phyloP scores from a whole-genome alignment of 306 rosid genomes.

The Vigna unguiculata region DNA sequence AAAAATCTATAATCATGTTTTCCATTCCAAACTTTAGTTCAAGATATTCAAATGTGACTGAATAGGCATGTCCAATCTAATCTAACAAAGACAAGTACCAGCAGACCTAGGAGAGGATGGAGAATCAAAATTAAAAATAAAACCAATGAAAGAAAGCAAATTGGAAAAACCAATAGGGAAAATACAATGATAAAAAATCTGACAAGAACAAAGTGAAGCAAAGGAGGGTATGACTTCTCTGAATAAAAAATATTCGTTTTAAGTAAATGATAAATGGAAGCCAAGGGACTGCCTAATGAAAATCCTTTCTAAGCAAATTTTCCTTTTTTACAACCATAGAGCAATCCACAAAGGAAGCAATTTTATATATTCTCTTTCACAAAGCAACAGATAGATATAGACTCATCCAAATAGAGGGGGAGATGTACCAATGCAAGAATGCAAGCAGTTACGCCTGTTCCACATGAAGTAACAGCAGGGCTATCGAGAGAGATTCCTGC shows the following conservation, averaged over 20 bases:
- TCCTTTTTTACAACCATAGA: not conserved
- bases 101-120: not conserved
- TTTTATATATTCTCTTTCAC: not conserved
- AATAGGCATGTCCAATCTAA: not conserved
- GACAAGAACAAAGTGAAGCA: too few relatives aligned
- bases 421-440: conserved; percentile 84
- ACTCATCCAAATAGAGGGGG: conserved; percentile 25
- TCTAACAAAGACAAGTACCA: not conserved
- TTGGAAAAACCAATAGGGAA: not conserved
- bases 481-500: conserved; percentile 86
- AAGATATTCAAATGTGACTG: not conserved
- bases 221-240: too few relatives aligned
- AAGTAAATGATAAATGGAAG: too few relatives aligned
- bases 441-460: conserved; percentile 95
- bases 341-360: not conserved
- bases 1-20: not conserved
- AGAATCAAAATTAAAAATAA: not conserved
- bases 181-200: not conserved
- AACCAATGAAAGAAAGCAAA: not conserved
- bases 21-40: not conserved
- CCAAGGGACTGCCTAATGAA: too few relatives aligned
- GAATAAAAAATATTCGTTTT: too few relatives aligned
- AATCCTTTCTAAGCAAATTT: not conserved
- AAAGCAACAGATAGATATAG: not conserved
- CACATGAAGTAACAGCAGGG: conserved; percentile 82